Percentiles rank a stretch among this genome's conserved stretches.
These are phyloP conservation scores for Solanum virginianum DNA, from an alignment of 257 asterid species.

Conservation along the genomic window DNA sequence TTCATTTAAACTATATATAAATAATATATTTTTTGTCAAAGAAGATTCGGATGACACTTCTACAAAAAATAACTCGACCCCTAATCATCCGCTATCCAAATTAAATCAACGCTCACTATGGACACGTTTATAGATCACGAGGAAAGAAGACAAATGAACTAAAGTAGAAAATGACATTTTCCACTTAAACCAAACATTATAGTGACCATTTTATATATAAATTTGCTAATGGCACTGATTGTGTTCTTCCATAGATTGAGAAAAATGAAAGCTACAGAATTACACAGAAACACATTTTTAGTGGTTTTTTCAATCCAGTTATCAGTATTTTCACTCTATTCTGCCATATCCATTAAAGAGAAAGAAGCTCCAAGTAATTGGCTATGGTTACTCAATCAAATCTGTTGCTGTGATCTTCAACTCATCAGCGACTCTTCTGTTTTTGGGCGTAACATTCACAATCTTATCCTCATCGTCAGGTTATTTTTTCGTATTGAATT, in stretches of 20 bases:
- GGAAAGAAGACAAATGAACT: too few relatives aligned
- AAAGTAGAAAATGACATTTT: neutral
- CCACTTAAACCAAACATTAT: neutral
- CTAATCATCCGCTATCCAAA: too few relatives aligned
- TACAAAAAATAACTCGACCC: too few relatives aligned
- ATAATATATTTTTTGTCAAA: too few relatives aligned
- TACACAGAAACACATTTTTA: neutral
- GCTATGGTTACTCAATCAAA: slow-evolving; percentile 49
- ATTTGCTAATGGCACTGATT: neutral
- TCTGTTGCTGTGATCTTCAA: slow-evolving; percentile 30
- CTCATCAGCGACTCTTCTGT: slow-evolving; percentile 37
- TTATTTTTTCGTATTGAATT: neutral
- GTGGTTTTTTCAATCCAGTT: neutral
- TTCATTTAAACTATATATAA: too few relatives aligned
- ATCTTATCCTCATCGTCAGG: slow-evolving; percentile 26
- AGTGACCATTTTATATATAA: neutral
- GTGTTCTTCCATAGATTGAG: neutral
- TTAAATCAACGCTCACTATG: too few relatives aligned
- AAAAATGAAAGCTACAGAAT: neutral
- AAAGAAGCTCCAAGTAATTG: slow-evolving; percentile 7
- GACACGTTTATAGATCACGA: too few relatives aligned
- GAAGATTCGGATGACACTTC: too few relatives aligned
- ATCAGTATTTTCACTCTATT: neutral
- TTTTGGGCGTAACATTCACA: slow-evolving; percentile 20
- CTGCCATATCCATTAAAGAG: neutral